Conservation (phyloP, 2,329 filamentous ascomycete species). For the Cladosporium oxysporum region DNA sequence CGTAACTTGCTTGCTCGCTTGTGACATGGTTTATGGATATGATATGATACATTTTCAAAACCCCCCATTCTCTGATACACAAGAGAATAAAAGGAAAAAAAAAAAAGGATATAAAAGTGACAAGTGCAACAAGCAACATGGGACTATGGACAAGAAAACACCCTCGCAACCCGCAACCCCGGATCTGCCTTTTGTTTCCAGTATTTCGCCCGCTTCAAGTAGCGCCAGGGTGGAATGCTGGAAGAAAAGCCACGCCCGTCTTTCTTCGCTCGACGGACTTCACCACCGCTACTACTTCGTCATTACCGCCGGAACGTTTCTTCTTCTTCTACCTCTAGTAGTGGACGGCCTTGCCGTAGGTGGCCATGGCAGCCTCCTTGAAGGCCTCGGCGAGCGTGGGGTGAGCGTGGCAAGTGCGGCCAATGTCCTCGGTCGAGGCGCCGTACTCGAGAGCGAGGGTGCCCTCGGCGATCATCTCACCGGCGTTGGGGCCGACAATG, state of each 20-base stretch:
- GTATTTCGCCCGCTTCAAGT: neutral
- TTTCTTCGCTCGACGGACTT: neutral
- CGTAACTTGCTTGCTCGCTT: neutral
- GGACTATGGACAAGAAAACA: neutral
- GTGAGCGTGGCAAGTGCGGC: slow-evolving; percentile 93
- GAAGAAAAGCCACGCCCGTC: neutral
- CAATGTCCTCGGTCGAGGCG: slow-evolving; percentile 91
- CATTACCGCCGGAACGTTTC: neutral
- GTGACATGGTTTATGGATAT: neutral
- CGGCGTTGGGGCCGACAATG: slow-evolving; percentile 93
- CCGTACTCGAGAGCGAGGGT: slow-evolving; percentile 95
- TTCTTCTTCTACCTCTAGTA: slow-evolving; percentile 55
- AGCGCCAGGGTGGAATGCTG: neutral
- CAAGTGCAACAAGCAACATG: neutral
- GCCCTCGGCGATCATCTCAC: slow-evolving; percentile 99
- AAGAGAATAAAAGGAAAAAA: neutral
- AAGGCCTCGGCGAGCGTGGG: slow-evolving; percentile 95
- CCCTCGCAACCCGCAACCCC: neutral
- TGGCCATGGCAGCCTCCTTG: slow-evolving; percentile 99
- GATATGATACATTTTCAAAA: neutral
- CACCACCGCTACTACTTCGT: neutral
- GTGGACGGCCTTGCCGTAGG: slow-evolving; percentile 93
- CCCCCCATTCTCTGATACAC: neutral
- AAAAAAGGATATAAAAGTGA: neutral
- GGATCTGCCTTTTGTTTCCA: neutral